These are phyloP conservation scores for Lentinula raphanica DNA, from an alignment of 768 basidiomycete species.

Conservation along the genomic window DNA sequence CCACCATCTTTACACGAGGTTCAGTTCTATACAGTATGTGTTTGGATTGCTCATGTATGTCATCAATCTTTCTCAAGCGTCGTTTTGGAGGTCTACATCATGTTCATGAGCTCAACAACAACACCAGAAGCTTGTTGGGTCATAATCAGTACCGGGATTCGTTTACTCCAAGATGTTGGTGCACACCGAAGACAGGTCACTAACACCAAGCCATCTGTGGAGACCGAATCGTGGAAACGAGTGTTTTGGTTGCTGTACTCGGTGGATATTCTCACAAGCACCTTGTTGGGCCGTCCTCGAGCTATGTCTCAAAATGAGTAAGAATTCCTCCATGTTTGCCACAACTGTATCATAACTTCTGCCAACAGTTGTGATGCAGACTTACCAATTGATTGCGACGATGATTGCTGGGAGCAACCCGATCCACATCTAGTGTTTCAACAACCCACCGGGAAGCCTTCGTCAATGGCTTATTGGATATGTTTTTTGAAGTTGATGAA, in stretches of 20 bases:
- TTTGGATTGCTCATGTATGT: not conserved
- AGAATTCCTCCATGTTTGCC: not conserved
- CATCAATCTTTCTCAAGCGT: constrained; percentile 11
- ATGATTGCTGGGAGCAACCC: constrained; percentile 55
- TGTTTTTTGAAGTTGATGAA: constrained; percentile 41
- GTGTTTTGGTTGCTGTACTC: constrained; percentile 38
- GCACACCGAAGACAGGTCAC: constrained; percentile 36
- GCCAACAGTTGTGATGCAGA: constrained; percentile 51
- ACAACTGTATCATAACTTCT: not conserved
- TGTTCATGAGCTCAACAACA: constrained; percentile 39
- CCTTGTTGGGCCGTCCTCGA: constrained; percentile 50
- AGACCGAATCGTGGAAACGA: constrained; percentile 59
- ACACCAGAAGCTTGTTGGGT: constrained; percentile 48
- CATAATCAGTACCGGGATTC: constrained; percentile 48
- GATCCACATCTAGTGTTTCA: constrained; percentile 40
- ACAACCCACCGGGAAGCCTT: constrained; percentile 49
- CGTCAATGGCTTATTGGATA: constrained; percentile 40
- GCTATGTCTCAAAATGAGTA: constrained; percentile 56
- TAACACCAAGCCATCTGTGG: constrained; percentile 29
- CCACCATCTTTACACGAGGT: constrained; percentile 53
- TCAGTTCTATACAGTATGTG: constrained; percentile 43
- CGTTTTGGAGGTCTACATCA: constrained; percentile 28
- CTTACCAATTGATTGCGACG: constrained; percentile 57
- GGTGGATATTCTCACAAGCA: constrained; percentile 19
- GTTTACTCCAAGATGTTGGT: constrained; percentile 56